Percentiles rank a stretch among this genome's conserved stretches.
These are phyloP conservation scores for Drechmeria coniospora DNA, from an alignment of 2,329 filamentous ascomycete species.

Conservation along the genomic window DNA sequence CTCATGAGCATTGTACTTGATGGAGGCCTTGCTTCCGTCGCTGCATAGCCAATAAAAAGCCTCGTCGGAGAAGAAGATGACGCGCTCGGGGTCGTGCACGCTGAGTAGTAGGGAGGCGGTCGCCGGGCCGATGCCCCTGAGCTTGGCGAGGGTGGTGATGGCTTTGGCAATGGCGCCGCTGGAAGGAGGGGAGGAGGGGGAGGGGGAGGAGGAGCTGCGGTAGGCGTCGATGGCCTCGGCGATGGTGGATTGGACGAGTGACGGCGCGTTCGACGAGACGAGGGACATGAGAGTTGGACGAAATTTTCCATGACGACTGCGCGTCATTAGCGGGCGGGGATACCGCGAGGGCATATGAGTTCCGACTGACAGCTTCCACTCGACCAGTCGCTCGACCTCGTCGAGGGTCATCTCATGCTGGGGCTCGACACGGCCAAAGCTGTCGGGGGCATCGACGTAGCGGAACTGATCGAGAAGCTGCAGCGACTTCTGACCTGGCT, in stretches of 20 bases:
- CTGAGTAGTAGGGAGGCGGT: slow-evolving; percentile 62
- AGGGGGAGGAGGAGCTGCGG: slow-evolving; percentile 21
- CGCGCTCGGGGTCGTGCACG: slow-evolving; percentile 39
- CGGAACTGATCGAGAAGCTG: slow-evolving; percentile 44
- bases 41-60: slow-evolving; percentile 57
- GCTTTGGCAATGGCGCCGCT: slow-evolving; percentile 25
- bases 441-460: slow-evolving; percentile 34
- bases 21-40: slow-evolving; percentile 29
- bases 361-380: slow-evolving; percentile 53
- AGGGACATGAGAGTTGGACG: slow-evolving; percentile 45
- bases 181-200: slow-evolving; percentile 18
- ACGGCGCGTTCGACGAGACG: slow-evolving; percentile 43
- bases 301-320: slow-evolving; percentile 45
- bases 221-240: slow-evolving; percentile 34
- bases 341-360: background rate
- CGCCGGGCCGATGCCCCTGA: slow-evolving; percentile 67
- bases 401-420: slow-evolving; percentile 32
- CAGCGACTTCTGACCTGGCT: slow-evolving; percentile 34
- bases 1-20: slow-evolving; percentile 58
- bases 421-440: slow-evolving; percentile 23
- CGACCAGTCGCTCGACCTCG: slow-evolving; percentile 44
- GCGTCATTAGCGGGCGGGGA: no score
- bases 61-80: slow-evolving; percentile 72
- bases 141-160: slow-evolving; percentile 36
- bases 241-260: slow-evolving; percentile 30